Base-by-base conservation (phyloP, 345 rosid species). In the Lepidium didymum region DNA sequence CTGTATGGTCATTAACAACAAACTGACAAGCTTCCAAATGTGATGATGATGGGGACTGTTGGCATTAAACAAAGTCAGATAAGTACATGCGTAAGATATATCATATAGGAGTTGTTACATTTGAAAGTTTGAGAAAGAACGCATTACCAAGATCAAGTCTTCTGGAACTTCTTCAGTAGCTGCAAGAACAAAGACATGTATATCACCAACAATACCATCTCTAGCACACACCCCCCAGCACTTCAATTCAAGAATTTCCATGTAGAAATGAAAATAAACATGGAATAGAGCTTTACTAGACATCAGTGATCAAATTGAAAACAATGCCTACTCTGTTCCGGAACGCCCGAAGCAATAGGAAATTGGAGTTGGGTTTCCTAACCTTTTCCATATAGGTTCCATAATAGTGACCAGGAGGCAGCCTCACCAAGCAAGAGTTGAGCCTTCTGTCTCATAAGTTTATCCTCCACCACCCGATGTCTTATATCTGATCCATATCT, bases 371-470 rank as follows among this genome's bases (percentile, higher is more conserved):
- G 70, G 60, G 72, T 72, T 45, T 58, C 71, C 88, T 82, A 43
- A 77, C 99, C 95, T 94, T 94, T 94, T 66, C 99, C 99, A 80
- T 86, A 94, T 40, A 94, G 80, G 77, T 83, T 82, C 99, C 99
- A 94, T 58, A 94, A 68, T 59, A 94, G 99, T 46, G 97, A 94
- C 99, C 99, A 94, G 33, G 99, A 81, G 25, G 97, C 97, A 38
- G 97, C 97, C 89, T 94, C 99, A 38, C 92, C 96, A 60, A 91
- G 95, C 77, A 94, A 79, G 66, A 89, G 79, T 71, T 87, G 96
- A 81, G 96, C 96, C 82, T 82, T 94, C 75, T 91, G 99, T 75
- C 96, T 86, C 95, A 87, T 86, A 64, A 91, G 78, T 77, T 89
- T 94, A 81, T 94, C 99, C 80, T 94, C 99, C 14, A 88, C 83